Base-by-base conservation (phyloP, 1,284 basidiomycete species). In the Cryptococcus sp. region DNA sequence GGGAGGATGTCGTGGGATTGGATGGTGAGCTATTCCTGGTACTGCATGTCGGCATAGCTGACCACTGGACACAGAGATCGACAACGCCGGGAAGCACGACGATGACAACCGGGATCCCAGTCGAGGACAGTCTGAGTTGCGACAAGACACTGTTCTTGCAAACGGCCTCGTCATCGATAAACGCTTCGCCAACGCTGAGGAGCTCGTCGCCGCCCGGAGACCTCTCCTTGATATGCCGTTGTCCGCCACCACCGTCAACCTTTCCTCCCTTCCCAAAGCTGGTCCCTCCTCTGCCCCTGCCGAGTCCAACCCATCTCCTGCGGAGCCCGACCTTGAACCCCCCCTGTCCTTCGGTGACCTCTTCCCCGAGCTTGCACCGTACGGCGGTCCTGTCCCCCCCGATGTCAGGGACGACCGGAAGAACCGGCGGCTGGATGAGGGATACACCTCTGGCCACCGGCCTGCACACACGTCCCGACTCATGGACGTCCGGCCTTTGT, bases 401-500 rank as follows among this genome's bases (percentile, higher is more conserved):
- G 60, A 67, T 9, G 20, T 12, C 12, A 4, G 28, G 28, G 73
- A 72, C 45, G 69, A 70, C 57, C 79, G 78, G 52, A 55, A 70
- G 16, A 77, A 80, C 52, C 75, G 79, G 44, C 75, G 83, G 2
- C 66, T 79, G 50, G 82, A 83, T 58, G 80, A 81, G 54, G 76
- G 77, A 11, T 71, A 75, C 4, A 72, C 73, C 0, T 66, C 63
- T n/a, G 67, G 69, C 1, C 72, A 76, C 35, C 76, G 77, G 6
- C 65, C 81, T 13, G 78, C 80, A 0, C 81, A 82, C 52, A 80
- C 80, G 1, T 79, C 80, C 2, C 73, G 81, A 28, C 68, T 83
- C 33, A 75, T 84, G 63, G 82, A 84, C 52, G 73, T 79, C 24
- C 78, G 80, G 44, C 82, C 82, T 0, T 68, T 83, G 13, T 78